Conservation (phyloP, 441 rosid genomes). For the Euphorbia celastroides region DNA sequence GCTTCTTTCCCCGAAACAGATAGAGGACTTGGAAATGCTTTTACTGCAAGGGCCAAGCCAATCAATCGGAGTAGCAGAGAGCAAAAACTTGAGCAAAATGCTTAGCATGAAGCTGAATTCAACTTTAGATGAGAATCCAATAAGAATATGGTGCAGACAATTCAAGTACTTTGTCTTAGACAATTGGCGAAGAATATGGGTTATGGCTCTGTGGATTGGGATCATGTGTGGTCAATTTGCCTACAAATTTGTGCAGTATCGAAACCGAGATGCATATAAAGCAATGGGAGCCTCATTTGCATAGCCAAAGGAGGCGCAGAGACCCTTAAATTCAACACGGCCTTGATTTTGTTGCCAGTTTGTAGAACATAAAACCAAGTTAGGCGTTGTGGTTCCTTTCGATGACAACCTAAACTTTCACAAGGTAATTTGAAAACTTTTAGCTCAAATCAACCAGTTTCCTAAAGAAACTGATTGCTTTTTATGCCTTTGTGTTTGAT, state of each 20-base stretch:
- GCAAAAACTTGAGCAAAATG: conserved; percentile 72
- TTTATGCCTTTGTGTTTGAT: too few species aligned
- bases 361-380: conserved; percentile 46
- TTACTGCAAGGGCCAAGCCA: conserved; percentile 75
- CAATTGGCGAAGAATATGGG: conserved; percentile 89
- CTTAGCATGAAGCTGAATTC: conserved; percentile 84
- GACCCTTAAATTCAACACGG: conserved; percentile 89
- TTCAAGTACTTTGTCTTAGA: conserved; percentile 65
- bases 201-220: conserved; percentile 70
- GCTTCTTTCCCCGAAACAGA: conserved; percentile 28
- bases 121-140: conserved; percentile 49
- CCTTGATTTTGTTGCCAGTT: conserved; percentile 55
- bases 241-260: conserved; percentile 68
- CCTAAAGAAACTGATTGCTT: neutral
- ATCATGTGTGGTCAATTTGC: conserved; percentile 54
- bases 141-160: conserved; percentile 36
- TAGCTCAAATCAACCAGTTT: too few species aligned
- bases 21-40: conserved; percentile 68
- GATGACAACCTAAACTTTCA: conserved; percentile 94
- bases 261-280: conserved; percentile 38
- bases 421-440: conserved; percentile 37
- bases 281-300: conserved; percentile 82
- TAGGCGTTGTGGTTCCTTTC: conserved; percentile 70
- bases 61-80: conserved; percentile 59
- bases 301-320: conserved; percentile 92